Base-by-base conservation (phyloP, 106 monocot species). In the Dioscorea alata region DNA sequence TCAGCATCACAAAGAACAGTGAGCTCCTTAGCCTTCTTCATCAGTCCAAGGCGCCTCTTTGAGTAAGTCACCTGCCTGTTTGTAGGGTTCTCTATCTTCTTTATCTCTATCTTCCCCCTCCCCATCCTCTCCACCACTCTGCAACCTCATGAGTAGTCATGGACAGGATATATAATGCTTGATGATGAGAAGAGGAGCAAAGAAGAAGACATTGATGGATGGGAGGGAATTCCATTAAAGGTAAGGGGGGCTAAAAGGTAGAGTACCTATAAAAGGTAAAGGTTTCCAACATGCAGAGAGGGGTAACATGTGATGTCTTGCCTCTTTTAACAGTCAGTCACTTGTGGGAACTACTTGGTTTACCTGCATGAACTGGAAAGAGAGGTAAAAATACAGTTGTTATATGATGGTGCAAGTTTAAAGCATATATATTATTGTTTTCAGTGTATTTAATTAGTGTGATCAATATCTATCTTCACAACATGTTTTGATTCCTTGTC, bases 1-100 rank as follows among this genome's bases (percentile, higher is more conserved):
- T 94, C 61, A 25, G 90, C 94, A 50, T 94, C 94, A 48, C 94
- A 94, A 22, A 94, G 88, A 33, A 94, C 90, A 4, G 90, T 85
- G 69, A 94, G 85, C 79, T 94, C 94, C 54, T 75, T 71, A 15
- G 94, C 90, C 81, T 94, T 94, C 90, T 94, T 94, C 74, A 88
- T 73, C 50, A 94, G 75, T 52, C 94, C 94, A 15, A 79, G 54
- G 53, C 90, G 69, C 61, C 94, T 77, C 88, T 94, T 94, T 12
- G 94, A 94, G 73, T 85, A 94, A 9, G 94, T 94, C 57, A 94
- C 94, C 64, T 94, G 94, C 71, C 94, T 75, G 79, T 88, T 94
- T 7, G 90, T 94, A 12, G 85, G 51, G 67, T 94, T 94, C 83
- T 94, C 94, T 51, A 94, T 94, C 88, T 82, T 85, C 76, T 91